Evolutionary conservation across 2,329 filamentous ascomycete genomes (phyloP).

Genomic region (Fusarium chuoi): DNA sequence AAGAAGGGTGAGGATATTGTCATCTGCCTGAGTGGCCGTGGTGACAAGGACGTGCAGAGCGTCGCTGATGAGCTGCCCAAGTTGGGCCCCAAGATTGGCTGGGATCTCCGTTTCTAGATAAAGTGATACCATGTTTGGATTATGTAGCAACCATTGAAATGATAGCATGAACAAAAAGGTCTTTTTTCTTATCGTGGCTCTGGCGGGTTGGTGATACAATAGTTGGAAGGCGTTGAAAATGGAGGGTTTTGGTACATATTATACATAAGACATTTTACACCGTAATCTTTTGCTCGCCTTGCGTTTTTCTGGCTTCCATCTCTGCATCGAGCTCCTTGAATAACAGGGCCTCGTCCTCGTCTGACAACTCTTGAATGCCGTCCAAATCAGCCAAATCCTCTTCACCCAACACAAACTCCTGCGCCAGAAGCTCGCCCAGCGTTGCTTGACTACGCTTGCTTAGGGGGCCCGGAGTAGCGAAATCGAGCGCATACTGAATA

Average conservation of each 20-base stretch:
- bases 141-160: slow-evolving; percentile 21
- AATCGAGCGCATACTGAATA: slow-evolving; percentile 55
- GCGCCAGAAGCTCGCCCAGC: slow-evolving; percentile 52
- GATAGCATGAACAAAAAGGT: slow-evolving; percentile 29
- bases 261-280: slow-evolving; percentile 42
- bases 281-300: slow-evolving; percentile 27
- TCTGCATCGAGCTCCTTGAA: slow-evolving; percentile 49
- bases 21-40: slow-evolving; percentile 90
- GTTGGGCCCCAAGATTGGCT: slow-evolving; percentile 87
- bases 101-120: slow-evolving; percentile 68
- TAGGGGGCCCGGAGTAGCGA: slow-evolving; percentile 54
- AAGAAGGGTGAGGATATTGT: slow-evolving; percentile 88
- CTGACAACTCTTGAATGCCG: slow-evolving; percentile 52
- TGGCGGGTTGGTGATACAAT: slow-evolving; percentile 39
- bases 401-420: slow-evolving; percentile 60
- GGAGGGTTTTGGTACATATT: slow-evolving; percentile 44
- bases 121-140: slow-evolving; percentile 35
- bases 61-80: slow-evolving; percentile 93
- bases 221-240: slow-evolving; percentile 40
- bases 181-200: slow-evolving; percentile 24
- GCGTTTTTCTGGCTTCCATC: slow-evolving; percentile 14
- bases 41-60: slow-evolving; percentile 98
- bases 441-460: slow-evolving; percentile 51
- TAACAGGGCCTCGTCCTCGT: slow-evolving; percentile 51
- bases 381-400: slow-evolving; percentile 52